Base-by-base conservation (phyloP, 208 protist species). In the Trypanosoma rangeli region DNA sequence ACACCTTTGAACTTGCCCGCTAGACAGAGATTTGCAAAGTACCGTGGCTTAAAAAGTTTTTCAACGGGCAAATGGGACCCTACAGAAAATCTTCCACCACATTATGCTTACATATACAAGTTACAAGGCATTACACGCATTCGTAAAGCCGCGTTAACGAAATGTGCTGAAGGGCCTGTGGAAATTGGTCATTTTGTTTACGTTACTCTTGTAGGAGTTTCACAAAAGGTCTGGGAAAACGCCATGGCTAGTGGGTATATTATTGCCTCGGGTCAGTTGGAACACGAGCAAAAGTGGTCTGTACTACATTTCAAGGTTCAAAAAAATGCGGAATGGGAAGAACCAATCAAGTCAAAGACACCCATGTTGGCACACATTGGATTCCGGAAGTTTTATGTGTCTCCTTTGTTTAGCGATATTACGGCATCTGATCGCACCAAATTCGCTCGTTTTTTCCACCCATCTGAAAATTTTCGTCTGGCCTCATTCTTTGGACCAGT, bases 261-360 rank as follows among this genome's bases (percentile, higher is more conserved):
- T 44, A 90, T 96, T 79, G 86, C 85, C 16, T 96, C 90, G 24
- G 90, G 83, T 16, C 90, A 96, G 67, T 77, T 96, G 35, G 84
- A 93, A 68, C 87, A 96, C 63, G 87, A 96, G 68, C 90, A 96
- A 69, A 96, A 96, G 69, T 96, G 90, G 88, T 96, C 90, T 24
- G 87, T 96, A 24, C 64, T 96, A 0, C 90, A 96, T 56, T 96
- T 93, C 57, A 82, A 92, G 55, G 72, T 96, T 48, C 90, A 96
- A 72, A 78, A 80, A 9, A 78, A 71, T 7, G 74, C 73, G 4
- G 86, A 93, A 18, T 80, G 89, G 57, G 87, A 93, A 65, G 86
- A 94, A 69, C 86, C 90, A 10, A 86, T 96, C 50, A 96, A 94
- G 65, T 96, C 90, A 1, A 96, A 96, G 57, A 93, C 82, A 7